These are phyloP conservation scores for Pachysolen tannophilus DNA, from an alignment of 805 yeast species.

Conservation along the genomic window DNA sequence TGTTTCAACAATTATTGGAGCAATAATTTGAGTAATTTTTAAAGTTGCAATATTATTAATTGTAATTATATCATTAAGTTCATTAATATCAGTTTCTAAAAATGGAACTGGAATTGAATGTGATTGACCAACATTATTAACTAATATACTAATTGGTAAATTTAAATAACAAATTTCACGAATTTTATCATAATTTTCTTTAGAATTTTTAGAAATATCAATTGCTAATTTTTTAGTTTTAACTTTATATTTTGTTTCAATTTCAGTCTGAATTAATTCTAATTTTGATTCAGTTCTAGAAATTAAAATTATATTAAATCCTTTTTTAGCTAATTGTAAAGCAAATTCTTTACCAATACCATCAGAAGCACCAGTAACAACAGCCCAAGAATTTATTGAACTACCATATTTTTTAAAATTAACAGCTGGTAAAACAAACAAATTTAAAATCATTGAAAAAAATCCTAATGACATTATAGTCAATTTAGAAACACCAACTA, in stretches of 20 bases:
- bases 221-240: slow-evolving; percentile 62
- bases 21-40: slow-evolving; percentile 70
- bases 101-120: slow-evolving; percentile 96
- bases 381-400: slow-evolving; percentile 74
- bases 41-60: slow-evolving; percentile 83
- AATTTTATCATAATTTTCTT: slow-evolving; percentile 48
- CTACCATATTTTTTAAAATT: slow-evolving; percentile 70
- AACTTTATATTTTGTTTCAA: slow-evolving; percentile 52
- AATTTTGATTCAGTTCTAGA: slow-evolving; percentile 81
- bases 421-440: slow-evolving; percentile 56
- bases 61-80: slow-evolving; percentile 72
- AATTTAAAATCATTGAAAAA: slow-evolving; percentile 46
- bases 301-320: slow-evolving; percentile 75
- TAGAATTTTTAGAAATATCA: slow-evolving; percentile 64
- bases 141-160: slow-evolving; percentile 62
- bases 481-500: slow-evolving; percentile 57
- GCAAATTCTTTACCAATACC: slow-evolving; percentile 96
- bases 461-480: slow-evolving; percentile 43
- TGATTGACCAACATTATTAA: slow-evolving; percentile 92
- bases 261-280: slow-evolving; percentile 53
- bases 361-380: slow-evolving; percentile 94
- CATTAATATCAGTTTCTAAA: slow-evolving; percentile 66
- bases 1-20: slow-evolving; percentile 59
- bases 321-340: slow-evolving; percentile 73
- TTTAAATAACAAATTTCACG: slow-evolving; percentile 34